Base-by-base conservation (phyloP, 441 rosid genomes). In the Erodium trifolium region DNA sequence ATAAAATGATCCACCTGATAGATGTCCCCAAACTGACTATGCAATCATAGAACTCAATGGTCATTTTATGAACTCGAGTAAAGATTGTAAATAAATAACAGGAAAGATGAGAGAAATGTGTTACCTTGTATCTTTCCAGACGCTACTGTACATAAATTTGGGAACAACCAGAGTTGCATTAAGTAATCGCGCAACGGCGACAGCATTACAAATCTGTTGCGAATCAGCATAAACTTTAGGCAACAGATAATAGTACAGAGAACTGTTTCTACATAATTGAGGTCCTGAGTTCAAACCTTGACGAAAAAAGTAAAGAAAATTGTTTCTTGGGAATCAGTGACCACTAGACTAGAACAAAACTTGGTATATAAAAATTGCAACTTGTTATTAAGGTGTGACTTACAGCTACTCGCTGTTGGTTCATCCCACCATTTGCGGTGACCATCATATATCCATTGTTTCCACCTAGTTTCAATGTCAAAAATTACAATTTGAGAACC, bases 371-470 rank as follows among this genome's bases (percentile, higher is more conserved):
- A 49, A 68, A 23, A 71, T 69, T 45, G 68, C 49, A 73, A 65
- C 59, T 75, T 17, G 27, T 23, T 60, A 45, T 67, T 63, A n/a
- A 59, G 37, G 68, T 11, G 77, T 16, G 69, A 73, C 97, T 88
- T 85, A 92, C 99, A 76, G 99, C 97, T 23, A 95, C 99, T 75
- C 97, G 80, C 77, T 92, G 99, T 84, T 95, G 99, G 78, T 88
- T 95, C 41, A 95, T 85, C 19, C 99, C 99, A 65, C 99, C 99
- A 84, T 95, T 95, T 73, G 98, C 98, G 68, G 99, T 92, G 67
- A 92, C 76, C 84, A 87, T 71, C 72, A 95, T 79, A 78, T 90
- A 95, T 78, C 99, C 99, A 67, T 88, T 95, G 65, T 78, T 87
- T 60, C 93, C 96, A 67, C 80, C 99, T 92, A 71, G 17, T 16